Evolutionary conservation across 108 stramenopile species (phyloP), one percentile per base, ranked within the genome.

Genomic region (Mayamaea pseudoterrestris): DNA sequence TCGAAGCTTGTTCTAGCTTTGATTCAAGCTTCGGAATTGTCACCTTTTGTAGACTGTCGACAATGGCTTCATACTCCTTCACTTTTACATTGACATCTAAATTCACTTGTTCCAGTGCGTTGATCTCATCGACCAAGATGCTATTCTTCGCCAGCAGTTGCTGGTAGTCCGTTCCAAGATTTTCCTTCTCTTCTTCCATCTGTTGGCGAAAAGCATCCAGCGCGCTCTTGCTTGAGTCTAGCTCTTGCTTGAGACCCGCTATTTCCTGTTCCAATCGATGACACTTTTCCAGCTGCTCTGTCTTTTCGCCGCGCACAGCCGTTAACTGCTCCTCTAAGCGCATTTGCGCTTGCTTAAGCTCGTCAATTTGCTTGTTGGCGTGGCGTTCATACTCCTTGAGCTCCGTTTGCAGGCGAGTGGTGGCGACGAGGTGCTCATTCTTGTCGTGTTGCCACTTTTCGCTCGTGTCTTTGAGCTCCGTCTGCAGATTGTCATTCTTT

Each of bases 261-360:
- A 16, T 42, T 27, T 42, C 24, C 8, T 42, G 11, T 29, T 29
- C 30, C 11, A 27, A 16, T 2, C 25, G 16, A 28, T 54, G 27
- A 9, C 41, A 16, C n/a, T 23, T 16, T 27, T 49, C 57, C 27
- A 47, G 47, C 54, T 26, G 22, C 17, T 49, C 55, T n/a, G 5
- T 28, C 45, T 49, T 60, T 34, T 50, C 54, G 8, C 7, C 16
- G 35, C 57, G 42, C 5, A 57, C 3, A 1, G 47, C 20, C 3
- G 40, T 9, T 20, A 60, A n/a, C 31, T 48, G 42, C 26, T 40
- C 41, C 42, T 66, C 46, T 26, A 60, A 31, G 6, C 30, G 35
- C 18, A 23, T 5, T 35, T 26, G 18, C 27, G 20, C 45, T 9
- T 8, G 34, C 14, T 41, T 47, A 14, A 12, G 12, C 13, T 39